Evolutionary conservation across 1,284 basidiomycete species (phyloP).

Genomic region (Coriolopsis trogii): DNA sequence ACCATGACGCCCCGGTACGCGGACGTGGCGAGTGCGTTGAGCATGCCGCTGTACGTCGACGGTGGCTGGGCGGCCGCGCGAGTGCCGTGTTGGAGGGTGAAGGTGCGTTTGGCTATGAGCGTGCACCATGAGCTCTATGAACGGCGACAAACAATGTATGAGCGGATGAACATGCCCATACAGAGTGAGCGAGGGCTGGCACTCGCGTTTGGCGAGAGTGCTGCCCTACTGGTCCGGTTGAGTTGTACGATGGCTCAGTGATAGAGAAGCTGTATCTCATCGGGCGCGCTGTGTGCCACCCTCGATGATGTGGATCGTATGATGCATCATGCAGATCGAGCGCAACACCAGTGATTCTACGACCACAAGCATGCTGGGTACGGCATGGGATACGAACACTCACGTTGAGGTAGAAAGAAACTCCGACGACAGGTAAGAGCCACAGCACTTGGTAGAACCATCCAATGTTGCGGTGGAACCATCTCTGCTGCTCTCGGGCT

Average conservation of each 20-base stretch:
- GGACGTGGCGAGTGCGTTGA: slow-evolving; percentile 73
- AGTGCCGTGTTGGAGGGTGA: slow-evolving; percentile 65
- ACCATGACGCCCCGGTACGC: slow-evolving; percentile 82
- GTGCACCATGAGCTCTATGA: slow-evolving; percentile 78
- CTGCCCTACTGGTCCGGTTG: no score
- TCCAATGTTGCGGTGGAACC: slow-evolving; percentile 71
- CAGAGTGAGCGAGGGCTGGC: neutral
- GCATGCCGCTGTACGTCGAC: slow-evolving; percentile 66
- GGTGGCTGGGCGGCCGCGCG: slow-evolving; percentile 48
- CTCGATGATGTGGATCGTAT: slow-evolving; percentile 3
- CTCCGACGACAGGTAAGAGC: slow-evolving; percentile 72
- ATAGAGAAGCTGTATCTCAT: slow-evolving; percentile 1
- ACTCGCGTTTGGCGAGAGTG: no score
- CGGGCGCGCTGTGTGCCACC: neutral
- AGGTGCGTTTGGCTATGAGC: slow-evolving; percentile 71
- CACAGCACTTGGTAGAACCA: slow-evolving; percentile 77
- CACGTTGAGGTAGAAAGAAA: slow-evolving; percentile 78
- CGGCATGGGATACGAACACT: slow-evolving; percentile 35
- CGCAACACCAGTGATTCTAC: no score
- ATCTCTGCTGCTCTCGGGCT: slow-evolving; percentile 61
- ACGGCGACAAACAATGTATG: slow-evolving; percentile 12
- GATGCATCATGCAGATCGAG: slow-evolving; percentile 4
- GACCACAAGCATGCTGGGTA: no score
- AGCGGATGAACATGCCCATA: slow-evolving; percentile 7
- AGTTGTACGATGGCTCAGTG: slow-evolving; percentile 4